Evolutionary conservation across 495 filamentous ascomycete species (phyloP).

Genomic region (Viridothelium virens): DNA sequence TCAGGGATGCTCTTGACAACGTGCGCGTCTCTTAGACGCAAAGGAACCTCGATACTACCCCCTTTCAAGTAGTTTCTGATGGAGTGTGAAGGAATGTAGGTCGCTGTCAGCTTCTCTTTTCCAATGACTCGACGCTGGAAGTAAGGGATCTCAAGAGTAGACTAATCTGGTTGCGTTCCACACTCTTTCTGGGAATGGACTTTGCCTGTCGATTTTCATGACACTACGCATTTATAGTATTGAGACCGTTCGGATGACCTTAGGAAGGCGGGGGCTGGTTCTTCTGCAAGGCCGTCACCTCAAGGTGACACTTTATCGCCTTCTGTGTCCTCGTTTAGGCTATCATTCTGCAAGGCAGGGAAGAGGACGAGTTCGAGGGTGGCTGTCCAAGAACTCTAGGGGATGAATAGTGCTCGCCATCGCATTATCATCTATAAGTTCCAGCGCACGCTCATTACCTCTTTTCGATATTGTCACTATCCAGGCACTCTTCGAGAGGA

Average conservation of each 20-base stretch:
- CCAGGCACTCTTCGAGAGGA: neutral
- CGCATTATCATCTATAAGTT: constrained; percentile 4
- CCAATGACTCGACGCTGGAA: neutral
- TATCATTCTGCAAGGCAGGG: constrained; percentile 2
- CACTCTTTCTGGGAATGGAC: neutral
- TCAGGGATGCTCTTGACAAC: neutral
- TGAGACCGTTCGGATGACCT: neutral
- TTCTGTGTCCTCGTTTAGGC: neutral
- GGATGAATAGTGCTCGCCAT: neutral
- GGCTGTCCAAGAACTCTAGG: neutral
- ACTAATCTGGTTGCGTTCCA: neutral
- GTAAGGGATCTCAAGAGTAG: neutral
- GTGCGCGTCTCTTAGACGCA: neutral
- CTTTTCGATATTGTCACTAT: neutral
- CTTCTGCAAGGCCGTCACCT: neutral
- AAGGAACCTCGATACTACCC: neutral
- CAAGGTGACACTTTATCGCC: neutral
- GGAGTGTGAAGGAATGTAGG: neutral
- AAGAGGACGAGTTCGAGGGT: neutral
- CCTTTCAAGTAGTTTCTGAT: neutral
- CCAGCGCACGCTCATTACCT: neutral
- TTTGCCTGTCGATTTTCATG: neutral
- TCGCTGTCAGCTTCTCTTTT: neutral
- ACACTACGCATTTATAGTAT: neutral
- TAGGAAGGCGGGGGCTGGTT: neutral